Percentiles rank a stretch among this genome's conserved stretches.
phyloP scores from a whole-genome alignment of 2,329 filamentous ascomycete genomes.

The Microdochium bolleyi region DNA sequence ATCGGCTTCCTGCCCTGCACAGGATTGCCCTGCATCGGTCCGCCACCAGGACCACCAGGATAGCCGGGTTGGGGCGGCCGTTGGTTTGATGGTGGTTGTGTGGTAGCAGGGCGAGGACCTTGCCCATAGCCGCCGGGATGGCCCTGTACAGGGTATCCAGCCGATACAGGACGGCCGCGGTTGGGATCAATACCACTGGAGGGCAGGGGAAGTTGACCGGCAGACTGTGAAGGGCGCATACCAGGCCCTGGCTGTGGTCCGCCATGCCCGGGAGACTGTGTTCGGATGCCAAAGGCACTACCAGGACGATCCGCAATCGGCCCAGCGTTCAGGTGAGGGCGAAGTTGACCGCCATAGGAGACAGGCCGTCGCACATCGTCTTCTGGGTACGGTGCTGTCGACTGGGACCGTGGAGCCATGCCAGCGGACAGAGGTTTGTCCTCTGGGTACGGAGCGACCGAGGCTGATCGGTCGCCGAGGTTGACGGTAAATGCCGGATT shows the following conservation, averaged over 20 bases:
- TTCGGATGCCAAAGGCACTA: conserved; percentile 47
- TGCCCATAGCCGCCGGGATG: conserved; percentile 27
- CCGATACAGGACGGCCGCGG: conserved; percentile 33
- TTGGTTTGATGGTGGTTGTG: conserved; percentile 12
- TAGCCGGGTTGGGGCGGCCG: conserved; percentile 13
- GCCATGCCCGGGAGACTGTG: conserved; percentile 21
- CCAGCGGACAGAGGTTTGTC: conserved; percentile 52
- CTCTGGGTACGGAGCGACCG: conserved; percentile 62
- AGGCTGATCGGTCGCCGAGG: conserved; percentile 40
- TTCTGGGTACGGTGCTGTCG: conserved; percentile 44
- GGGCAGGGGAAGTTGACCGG: conserved; percentile 34
- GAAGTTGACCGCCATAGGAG: conserved; percentile 18
- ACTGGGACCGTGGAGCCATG: conserved; percentile 30
- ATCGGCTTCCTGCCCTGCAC: conserved; percentile 2
- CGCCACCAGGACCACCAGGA: background rate
- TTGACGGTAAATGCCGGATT: conserved; percentile 45
- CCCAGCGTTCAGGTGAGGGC: conserved; percentile 34
- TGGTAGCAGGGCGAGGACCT: conserved; percentile 25
- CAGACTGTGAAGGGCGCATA: conserved; percentile 35
- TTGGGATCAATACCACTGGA: conserved; percentile 28
- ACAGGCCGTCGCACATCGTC: conserved; percentile 28
- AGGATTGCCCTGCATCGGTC: conserved; percentile 3
- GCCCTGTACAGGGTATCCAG: conserved; percentile 34
- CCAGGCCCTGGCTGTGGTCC: conserved; percentile 16
- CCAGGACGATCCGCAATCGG: conserved; percentile 39